phyloP scores from a whole-genome alignment of 768 basidiomycete genomes.

The Calocybe gangraenosa region DNA sequence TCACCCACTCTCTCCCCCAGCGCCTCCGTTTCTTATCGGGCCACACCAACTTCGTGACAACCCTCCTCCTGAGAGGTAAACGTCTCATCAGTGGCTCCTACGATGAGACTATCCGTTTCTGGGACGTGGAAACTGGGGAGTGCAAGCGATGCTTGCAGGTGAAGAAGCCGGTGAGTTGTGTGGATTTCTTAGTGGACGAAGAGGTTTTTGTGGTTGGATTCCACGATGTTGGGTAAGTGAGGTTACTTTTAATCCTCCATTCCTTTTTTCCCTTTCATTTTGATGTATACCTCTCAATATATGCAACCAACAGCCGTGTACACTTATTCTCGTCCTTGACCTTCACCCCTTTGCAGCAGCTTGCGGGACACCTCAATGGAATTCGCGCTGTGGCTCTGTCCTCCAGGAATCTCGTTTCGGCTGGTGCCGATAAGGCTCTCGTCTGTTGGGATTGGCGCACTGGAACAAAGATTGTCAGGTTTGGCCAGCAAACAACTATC shows the following conservation, averaged over 20 bases:
- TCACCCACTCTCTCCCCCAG: conserved; percentile 72
- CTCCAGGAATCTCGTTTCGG: conserved; percentile 81
- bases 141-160: conserved; percentile 74
- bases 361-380: conserved; percentile 83
- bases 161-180: conserved; percentile 88
- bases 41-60: conserved; percentile 87
- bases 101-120: conserved; percentile 90
- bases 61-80: conserved; percentile 71
- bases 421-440: conserved; percentile 67
- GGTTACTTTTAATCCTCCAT: neutral
- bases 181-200: conserved; percentile 81
- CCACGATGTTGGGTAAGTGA: conserved; percentile 80
- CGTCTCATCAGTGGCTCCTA: conserved; percentile 86
- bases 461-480: conserved; percentile 84
- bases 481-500: conserved; percentile 90
- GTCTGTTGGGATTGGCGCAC: conserved; percentile 92
- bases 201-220: conserved; percentile 92
- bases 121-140: conserved; percentile 69
- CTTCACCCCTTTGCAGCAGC: conserved; percentile 78
- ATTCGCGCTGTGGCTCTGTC: conserved; percentile 88
- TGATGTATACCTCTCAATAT: too few species aligned
- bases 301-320: conserved; percentile 55
- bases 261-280: neutral
- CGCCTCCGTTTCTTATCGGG: conserved; percentile 73
- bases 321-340: conserved; percentile 86